Conservation (phyloP, 805 yeast genomes). For the Priceomyces fermenticarens region DNA sequence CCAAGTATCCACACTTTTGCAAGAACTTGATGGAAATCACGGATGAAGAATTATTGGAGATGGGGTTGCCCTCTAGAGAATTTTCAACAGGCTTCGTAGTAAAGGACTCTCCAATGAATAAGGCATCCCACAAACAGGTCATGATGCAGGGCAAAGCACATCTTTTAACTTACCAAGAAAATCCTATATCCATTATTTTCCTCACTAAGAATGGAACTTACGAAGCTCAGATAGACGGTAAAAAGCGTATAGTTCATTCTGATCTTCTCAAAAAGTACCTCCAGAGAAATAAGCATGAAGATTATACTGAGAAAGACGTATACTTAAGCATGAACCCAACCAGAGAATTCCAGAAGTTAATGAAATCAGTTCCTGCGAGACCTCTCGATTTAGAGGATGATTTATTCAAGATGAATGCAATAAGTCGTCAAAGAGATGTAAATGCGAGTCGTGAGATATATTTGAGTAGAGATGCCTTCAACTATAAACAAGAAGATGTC, state of each 20-base stretch:
- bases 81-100: constrained; percentile 43
- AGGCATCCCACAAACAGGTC: constrained; percentile 33
- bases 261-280: constrained; percentile 35
- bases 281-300: constrained; percentile 15
- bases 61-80: constrained; percentile 18
- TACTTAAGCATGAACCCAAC: constrained; percentile 27
- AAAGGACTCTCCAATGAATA: constrained; percentile 22
- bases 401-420: constrained; percentile 21
- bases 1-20: constrained; percentile 17
- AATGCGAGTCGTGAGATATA: constrained; percentile 21
- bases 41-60: constrained; percentile 16
- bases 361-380: constrained; percentile 18
- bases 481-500: constrained; percentile 21
- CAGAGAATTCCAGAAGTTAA: constrained; percentile 23
- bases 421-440: constrained; percentile 16
- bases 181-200: constrained; percentile 42
- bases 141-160: constrained; percentile 41
- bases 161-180: constrained; percentile 33
- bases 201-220: constrained; percentile 32
- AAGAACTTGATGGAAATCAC: constrained; percentile 12
- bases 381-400: constrained; percentile 20
- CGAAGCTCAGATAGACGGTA: constrained; percentile 25
- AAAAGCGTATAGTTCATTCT: constrained; percentile 29
- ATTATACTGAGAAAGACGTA: constrained; percentile 9
- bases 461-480: constrained; percentile 22